Evolutionary conservation across 176 grass and related monocot genomes (phyloP).

Genomic region (Aechmea fasciata): DNA sequence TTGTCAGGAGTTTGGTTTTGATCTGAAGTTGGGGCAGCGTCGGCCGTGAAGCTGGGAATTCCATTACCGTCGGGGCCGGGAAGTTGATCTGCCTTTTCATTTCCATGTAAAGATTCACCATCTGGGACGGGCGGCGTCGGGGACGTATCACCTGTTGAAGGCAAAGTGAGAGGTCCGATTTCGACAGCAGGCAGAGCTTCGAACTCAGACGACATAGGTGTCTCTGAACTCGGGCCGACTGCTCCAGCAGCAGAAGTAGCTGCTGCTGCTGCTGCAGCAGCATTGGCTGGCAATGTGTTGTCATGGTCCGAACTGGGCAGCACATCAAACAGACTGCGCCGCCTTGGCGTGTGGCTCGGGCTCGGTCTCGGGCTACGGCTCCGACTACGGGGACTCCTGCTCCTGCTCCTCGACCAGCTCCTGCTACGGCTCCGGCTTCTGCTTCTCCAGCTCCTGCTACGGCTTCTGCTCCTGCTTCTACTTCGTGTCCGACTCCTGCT

Average conservation of each 20-base stretch:
- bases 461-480: conserved; percentile 51
- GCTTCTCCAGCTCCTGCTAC: conserved; percentile 33
- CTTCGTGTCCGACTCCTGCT: conserved; percentile 60
- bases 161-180: background rate
- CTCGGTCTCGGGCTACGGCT: too few species aligned
- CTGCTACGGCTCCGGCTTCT: conserved; percentile 36
- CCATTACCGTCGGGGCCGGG: background rate
- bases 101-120: background rate
- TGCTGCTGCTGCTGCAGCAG: background rate
- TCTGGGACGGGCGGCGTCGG: conserved; percentile 8
- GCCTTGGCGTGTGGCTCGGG: too few species aligned
- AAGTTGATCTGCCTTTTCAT: background rate
- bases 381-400: conserved; percentile 22
- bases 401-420: conserved; percentile 48
- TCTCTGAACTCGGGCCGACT: background rate
- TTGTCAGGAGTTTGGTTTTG: too few species aligned
- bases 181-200: background rate
- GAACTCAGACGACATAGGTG: background rate
- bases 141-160: background rate
- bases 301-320: background rate
- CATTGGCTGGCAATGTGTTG: background rate
- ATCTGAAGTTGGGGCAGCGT: background rate
- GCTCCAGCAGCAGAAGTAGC: background rate
- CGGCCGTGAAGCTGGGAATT: background rate
- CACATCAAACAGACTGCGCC: background rate